Conservation (phyloP, 257 asterid genomes). For the Plantago ovata region DNA sequence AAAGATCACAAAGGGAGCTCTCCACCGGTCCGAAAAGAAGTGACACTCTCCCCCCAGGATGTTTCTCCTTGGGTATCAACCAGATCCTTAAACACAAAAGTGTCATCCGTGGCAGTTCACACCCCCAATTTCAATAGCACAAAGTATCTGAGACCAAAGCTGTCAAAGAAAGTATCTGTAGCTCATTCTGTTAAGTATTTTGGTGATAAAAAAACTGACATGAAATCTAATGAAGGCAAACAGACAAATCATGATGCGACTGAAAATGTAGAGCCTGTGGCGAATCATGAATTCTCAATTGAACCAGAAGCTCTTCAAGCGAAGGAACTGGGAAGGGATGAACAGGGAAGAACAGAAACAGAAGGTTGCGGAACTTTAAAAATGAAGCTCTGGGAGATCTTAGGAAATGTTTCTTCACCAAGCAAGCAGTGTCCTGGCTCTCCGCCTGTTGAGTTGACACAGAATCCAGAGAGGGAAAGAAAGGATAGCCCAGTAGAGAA, state of each 20-base stretch:
- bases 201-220: slow-evolving; percentile 26
- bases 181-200: slow-evolving; percentile 35
- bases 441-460: slow-evolving; percentile 7
- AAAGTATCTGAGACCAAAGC: slow-evolving; percentile 1
- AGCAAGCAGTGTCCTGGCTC: slow-evolving; percentile 29
- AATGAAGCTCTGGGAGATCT: slow-evolving; percentile 51
- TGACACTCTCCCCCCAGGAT: slow-evolving; percentile 32
- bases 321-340: slow-evolving; percentile 16
- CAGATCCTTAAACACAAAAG: slow-evolving; percentile 34
- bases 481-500: slow-evolving; percentile 32
- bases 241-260: slow-evolving; percentile 30
- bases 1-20: slow-evolving; percentile 30
- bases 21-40: slow-evolving; percentile 33
- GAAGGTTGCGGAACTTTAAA: slow-evolving; percentile 10
- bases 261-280: slow-evolving; percentile 30
- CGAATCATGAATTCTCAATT: slow-evolving; percentile 4
- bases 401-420: slow-evolving; percentile 33
- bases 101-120: slow-evolving; percentile 35
- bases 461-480: slow-evolving; percentile 17
- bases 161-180: slow-evolving; percentile 8
- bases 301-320: neutral
- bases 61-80: slow-evolving; percentile 64
- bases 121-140: slow-evolving; percentile 22
- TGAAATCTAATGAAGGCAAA: slow-evolving; percentile 24
- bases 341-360: slow-evolving; percentile 15